Percentiles rank a stretch among this genome's conserved stretches.
Conservation (phyloP, 306 rosid genomes). For the Vigna reflexopilosa region DNA sequence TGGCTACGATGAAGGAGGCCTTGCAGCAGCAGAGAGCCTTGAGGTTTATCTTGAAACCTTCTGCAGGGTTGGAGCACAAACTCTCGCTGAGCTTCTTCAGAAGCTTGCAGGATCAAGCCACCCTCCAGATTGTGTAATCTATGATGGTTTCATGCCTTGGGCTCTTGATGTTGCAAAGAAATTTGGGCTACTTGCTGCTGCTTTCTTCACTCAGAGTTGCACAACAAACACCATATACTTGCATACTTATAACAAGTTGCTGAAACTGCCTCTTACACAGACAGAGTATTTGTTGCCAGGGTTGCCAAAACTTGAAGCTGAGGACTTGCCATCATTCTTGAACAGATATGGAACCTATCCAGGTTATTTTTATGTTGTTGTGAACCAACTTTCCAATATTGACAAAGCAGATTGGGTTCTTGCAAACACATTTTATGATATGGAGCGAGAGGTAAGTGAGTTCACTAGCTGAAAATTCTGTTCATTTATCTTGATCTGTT, state of each 20-base stretch:
- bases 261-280: constrained; percentile 42
- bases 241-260: constrained; percentile 34
- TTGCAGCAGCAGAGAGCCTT: constrained; percentile 27
- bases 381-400: constrained; percentile 47
- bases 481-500: not conserved
- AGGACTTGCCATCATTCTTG: constrained; percentile 55
- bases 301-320: constrained; percentile 36
- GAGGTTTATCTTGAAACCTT: constrained; percentile 39
- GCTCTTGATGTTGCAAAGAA: constrained; percentile 53
- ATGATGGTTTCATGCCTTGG: constrained; percentile 55
- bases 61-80: constrained; percentile 38
- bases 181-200: constrained; percentile 44
- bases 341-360: constrained; percentile 41
- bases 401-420: constrained; percentile 51
- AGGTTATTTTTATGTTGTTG: not conserved
- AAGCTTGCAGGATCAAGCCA: constrained; percentile 32
- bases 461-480: constrained; percentile 13
- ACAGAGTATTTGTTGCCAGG: constrained; percentile 35
- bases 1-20: constrained; percentile 49
- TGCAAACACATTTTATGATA: constrained; percentile 46
- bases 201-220: constrained; percentile 53
- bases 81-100: constrained; percentile 36
- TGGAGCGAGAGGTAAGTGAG: constrained; percentile 48
- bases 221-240: constrained; percentile 43
- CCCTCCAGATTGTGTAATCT: constrained; percentile 49